Evolutionary conservation across 2,329 filamentous ascomycete genomes (phyloP), one percentile per base, ranked within the genome.

Genomic region (Aspergillus thermomutatus): DNA sequence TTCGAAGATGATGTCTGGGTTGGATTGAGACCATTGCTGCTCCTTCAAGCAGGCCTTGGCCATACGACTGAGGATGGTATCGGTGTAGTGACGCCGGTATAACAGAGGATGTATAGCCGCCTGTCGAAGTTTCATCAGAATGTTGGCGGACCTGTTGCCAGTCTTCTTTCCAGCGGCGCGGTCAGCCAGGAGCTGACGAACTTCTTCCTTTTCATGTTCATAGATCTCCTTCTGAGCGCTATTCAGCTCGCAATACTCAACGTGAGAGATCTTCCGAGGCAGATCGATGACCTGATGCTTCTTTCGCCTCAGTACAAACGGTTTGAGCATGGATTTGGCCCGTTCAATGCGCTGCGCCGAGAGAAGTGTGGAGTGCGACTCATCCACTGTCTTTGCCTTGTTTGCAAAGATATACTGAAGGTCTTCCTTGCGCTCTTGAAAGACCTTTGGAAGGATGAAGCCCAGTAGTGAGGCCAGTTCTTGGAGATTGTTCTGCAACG

Each of bases 401-500:
- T 95, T 90, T 64, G 91, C 91, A 77, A 99, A 99, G 49, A 97
- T 89, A 52, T 87, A 88, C 56, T 88, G 82, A n/a, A 99, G 82
- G 59, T 92, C 86, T 8, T 94, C 87, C 65, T 89, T 86, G 61
- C 88, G 86, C 37, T 87, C 83, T 9, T 84, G 80, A 72, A 99
- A 99, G 37, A 97, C 83, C 7, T 84, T 78, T 0, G 94, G 94
- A 73, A 97, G 88, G 67, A 99, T 92, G 70, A 99, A 97, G n/a
- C 88, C 91, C 11, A 99, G 83, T 14, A 99, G 83, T 2, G 92
- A 90, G 43, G 92, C 88, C 67, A 99, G 85, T 75, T 99, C 94
- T 69, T 93, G 88, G 21, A 99, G 80, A 71, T 97, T 97, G 76
- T 99, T 99, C 67, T 99, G 94, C 11, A 99, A 82, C 0, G 94